Percentiles rank a stretch among this genome's conserved stretches.
Evolutionary conservation across 345 rosid genomes (phyloP).

Genomic region (Orychophragmus violaceus): DNA sequence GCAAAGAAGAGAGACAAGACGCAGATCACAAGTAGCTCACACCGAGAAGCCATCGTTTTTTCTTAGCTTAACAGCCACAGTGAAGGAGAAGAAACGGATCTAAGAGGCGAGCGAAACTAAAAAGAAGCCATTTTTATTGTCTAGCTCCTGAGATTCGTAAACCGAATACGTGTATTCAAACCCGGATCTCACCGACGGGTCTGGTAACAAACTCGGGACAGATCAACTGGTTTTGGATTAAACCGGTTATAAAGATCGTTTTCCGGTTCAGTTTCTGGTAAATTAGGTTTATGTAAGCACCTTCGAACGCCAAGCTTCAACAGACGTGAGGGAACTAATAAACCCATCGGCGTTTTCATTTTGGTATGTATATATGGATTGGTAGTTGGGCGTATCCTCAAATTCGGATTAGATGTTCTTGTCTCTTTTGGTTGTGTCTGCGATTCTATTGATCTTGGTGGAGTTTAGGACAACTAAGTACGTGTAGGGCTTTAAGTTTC

Average conservation of each 20-base stretch:
- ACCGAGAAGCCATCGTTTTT: slow-evolving; percentile 23
- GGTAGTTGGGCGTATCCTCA: too few species aligned
- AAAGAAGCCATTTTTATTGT: background rate
- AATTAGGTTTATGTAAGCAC: background rate
- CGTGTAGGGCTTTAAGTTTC: too few species aligned
- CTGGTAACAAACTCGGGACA: slow-evolving; percentile 1
- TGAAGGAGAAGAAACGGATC: background rate
- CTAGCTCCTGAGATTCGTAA: slow-evolving; percentile 7
- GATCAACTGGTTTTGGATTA: background rate
- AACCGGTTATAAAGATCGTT: background rate
- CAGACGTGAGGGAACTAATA: background rate
- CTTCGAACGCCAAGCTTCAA: too few species aligned
- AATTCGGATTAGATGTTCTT: too few species aligned
- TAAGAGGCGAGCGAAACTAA: slow-evolving; percentile 15
- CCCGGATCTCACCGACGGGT: slow-evolving; percentile 30
- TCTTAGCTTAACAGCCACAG: slow-evolving; percentile 3
- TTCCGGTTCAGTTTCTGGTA: background rate
- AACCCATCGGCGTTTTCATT: background rate
- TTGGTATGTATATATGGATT: background rate
- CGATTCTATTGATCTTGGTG: too few species aligned
- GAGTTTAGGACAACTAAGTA: too few species aligned
- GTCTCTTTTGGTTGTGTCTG: too few species aligned
- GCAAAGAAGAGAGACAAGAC: background rate
- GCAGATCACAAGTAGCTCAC: slow-evolving; percentile 25
- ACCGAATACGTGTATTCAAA: slow-evolving; percentile 2